Evolutionary conservation across 1,284 basidiomycete genomes (phyloP), one percentile per base, ranked within the genome.

Genomic region (Xerocomus nothofagi): DNA sequence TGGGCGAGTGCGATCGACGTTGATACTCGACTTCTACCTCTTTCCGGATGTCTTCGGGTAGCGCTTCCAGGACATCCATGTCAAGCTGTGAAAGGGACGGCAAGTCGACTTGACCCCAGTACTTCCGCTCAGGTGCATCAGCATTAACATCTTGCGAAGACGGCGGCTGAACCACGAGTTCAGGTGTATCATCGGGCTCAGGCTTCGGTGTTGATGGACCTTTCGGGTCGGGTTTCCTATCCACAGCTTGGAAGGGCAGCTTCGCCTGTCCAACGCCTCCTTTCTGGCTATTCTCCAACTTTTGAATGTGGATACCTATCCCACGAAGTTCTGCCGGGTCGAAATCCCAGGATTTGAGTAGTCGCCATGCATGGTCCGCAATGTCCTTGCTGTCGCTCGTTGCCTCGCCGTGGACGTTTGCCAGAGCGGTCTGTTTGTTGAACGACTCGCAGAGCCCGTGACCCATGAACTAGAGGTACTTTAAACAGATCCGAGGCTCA

Each of bases 301-400:
- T 97, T 61, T 89, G 86, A n/a, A 98, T 81, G 62, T 93, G 92
- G 21, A 99, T 88, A 0, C 91, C 93, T 45, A 99, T 81, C 0
- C 96, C 96, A n/a, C 97, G 81, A 15, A 99, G 73, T 58, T 99
- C 96, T 53, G 77, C 80, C 0, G 93, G 83, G 55, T 93, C 88
- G 37, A 94, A 86, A 34, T 77, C 74, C 67, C 95, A 84, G 1
- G 80, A 77, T 50, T 80, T 75, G 10, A 97, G 75, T 11, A 98
- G 69, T 53, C 80, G 78, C 81, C 89, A 89, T 1, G 91, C 88
- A 48, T 88, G 84, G n/a, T 83, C 77, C 0, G 83, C 88, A 41
- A 99, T 88, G 38, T 84, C 68, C 34, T 71, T 75, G 1, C 78
- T 72, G 56, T 96, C 86, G 62, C 84, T 86, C 0, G 91, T 93